Evolutionary conservation across 805 yeast genomes (phyloP).

Genomic region (Metschnikowia baotianmanensis): DNA sequence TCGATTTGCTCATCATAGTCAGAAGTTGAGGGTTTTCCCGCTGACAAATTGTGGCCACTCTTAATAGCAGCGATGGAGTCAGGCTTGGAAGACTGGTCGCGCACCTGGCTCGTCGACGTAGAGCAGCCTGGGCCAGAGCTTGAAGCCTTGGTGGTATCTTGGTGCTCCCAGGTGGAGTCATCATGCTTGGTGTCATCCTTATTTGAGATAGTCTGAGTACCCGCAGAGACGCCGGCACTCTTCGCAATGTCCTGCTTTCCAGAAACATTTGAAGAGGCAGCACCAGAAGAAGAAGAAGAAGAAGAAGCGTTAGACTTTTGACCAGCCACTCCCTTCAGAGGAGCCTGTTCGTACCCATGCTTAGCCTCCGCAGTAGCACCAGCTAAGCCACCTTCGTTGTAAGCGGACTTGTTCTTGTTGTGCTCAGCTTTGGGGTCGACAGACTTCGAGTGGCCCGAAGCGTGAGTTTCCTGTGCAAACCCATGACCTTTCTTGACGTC

Average conservation of each 20-base stretch:
- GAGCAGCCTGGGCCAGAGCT: no score
- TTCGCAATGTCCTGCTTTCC: neutral
- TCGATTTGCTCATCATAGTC: slow-evolving; percentile 25
- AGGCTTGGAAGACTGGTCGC: neutral
- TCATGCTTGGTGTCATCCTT: neutral
- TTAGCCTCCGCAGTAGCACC: slow-evolving; percentile 21
- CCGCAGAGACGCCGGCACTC: neutral
- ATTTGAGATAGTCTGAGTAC: neutral
- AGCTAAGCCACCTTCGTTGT: slow-evolving; percentile 26
- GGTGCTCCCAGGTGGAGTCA: neutral
- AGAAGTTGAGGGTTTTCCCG: slow-evolving; percentile 14
- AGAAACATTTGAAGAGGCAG: neutral
- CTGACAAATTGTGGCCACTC: neutral
- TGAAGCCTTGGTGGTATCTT: no score
- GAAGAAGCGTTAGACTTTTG: no score
- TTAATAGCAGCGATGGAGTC: slow-evolving; percentile 9
- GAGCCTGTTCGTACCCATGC: no score
- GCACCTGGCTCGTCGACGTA: no score
- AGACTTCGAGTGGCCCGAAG: neutral
- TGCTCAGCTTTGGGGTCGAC: slow-evolving; percentile 26
- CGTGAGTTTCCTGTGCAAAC: neutral
- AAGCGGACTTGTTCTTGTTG: slow-evolving; percentile 32
- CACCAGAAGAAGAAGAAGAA: neutral
- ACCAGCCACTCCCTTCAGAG: no score
- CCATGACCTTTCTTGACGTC: slow-evolving; percentile 5